Evolutionary conservation across 306 rosid species (phyloP).

Genomic region (Sechiopsis laciniata): DNA sequence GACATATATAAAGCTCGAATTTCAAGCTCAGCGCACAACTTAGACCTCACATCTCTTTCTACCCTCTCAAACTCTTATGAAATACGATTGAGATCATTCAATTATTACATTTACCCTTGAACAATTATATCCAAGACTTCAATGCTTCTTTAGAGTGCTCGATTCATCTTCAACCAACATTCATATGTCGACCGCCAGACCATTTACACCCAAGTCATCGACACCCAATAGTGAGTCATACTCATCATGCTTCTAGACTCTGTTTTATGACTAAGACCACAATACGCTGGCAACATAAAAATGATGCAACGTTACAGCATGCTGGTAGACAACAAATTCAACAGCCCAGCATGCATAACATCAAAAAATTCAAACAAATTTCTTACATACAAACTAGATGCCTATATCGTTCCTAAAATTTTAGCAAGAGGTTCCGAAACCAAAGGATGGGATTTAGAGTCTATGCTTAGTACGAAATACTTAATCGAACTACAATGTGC

Average conservation of each 20-base stretch:
- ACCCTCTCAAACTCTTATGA: background rate
- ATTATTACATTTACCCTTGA: background rate
- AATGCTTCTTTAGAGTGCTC: too few relatives aligned
- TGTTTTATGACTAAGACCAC: background rate
- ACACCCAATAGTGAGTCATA: background rate
- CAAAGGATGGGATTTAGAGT: background rate
- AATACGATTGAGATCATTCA: background rate
- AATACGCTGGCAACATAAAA: background rate
- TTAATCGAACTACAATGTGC: background rate
- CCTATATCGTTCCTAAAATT: background rate
- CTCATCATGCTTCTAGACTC: background rate
- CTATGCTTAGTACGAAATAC: background rate
- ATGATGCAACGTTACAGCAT: background rate
- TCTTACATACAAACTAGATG: background rate
- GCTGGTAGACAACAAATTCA: background rate
- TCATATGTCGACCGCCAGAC: background rate
- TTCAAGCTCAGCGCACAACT: background rate
- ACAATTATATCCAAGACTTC: background rate
- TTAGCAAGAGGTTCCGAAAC: background rate
- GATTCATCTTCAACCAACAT: background rate
- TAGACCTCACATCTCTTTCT: background rate
- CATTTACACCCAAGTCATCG: background rate
- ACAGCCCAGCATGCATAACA: background rate
- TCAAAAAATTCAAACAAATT: background rate
- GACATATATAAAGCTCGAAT: background rate